Evolutionary conservation across 345 rosid species (phyloP), one percentile per base, ranked within the genome.

Genomic region (Arabidopsis suecica): DNA sequence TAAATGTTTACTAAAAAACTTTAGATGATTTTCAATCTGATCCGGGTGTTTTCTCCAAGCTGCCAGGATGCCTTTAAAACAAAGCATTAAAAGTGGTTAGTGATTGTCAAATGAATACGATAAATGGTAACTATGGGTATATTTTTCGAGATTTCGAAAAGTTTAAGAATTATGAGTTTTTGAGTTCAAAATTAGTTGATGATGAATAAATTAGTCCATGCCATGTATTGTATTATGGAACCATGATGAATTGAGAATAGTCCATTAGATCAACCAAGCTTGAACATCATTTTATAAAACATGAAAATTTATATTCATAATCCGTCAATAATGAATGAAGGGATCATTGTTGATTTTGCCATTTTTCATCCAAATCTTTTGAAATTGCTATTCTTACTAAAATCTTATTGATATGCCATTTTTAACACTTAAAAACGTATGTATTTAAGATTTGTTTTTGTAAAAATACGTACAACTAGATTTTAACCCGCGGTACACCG

Each of bases 21-120:
- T 36, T 65, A 3, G 22, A n/a, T 25, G 36, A 49, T 23, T 47
- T 48, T 74, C 50, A 75, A 12, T 66, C 78, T 36, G 73, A 58
- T 3, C 3, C 41, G 0, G 78, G 68, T 28, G 44, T 13, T 6
- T 75, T 20, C 16, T 48, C 54, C 6, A 40, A 75, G 30, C 8
- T 25, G 0, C 68, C 72, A 6, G 53, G 2, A 16, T 47, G 18
- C 61, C 78, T 75, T 37, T 1, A 25, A 13, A 51, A 9, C 51
- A 50, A 0, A 61, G 16, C 18, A 74, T n/a, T 5, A 16, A 66
- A 59, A 3, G 38, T 14, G 25, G 50, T 71, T 23, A 59, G 18
- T 70, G 34, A 18, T 65, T 18, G 6, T 33, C 56, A 32, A 5
- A 16, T 28, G 3, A 55, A 40, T 22, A 11, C 0, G 11, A 25